phyloP scores from a whole-genome alignment of 192 early-diverging fungal genomes.

The Physocladia obscura region DNA sequence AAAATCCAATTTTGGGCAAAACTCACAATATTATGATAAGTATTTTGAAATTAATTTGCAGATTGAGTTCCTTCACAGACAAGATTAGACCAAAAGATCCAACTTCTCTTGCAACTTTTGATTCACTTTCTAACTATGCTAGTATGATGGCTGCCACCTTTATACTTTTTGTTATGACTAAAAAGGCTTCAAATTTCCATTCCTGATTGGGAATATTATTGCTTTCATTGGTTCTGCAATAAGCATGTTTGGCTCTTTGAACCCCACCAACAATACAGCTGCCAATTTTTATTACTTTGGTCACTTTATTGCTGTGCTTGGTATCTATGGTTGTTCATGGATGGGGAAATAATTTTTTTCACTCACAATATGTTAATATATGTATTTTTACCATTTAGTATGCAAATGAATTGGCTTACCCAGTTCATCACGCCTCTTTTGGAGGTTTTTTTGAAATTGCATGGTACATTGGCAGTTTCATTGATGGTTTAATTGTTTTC shows the following conservation, averaged over 20 bases:
- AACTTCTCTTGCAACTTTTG: not conserved
- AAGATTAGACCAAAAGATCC: not conserved
- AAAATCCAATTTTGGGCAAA: no score
- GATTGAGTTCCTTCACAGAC: not conserved
- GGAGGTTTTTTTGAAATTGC: not conserved
- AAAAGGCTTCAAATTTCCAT: not conserved
- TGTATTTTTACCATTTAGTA: no score
- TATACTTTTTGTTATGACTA: not conserved
- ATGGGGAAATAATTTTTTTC: not conserved
- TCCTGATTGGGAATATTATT: not conserved
- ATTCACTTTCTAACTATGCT: not conserved
- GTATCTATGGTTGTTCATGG: not conserved
- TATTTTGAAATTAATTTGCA: no score
- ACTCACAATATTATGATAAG: no score
- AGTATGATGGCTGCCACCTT: not conserved
- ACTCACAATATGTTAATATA: not conserved
- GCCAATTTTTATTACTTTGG: not conserved
- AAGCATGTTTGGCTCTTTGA: not conserved
- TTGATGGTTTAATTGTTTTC: not conserved
- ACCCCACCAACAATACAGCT: not conserved
- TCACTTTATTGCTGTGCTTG: not conserved
- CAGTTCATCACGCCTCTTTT: not conserved
- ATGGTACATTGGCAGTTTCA: not conserved
- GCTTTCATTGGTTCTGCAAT: not conserved
- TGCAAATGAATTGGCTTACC: not conserved